phyloP scores from a whole-genome alignment of 164 flowering plant genomes.

The Cinnamomum chago region DNA sequence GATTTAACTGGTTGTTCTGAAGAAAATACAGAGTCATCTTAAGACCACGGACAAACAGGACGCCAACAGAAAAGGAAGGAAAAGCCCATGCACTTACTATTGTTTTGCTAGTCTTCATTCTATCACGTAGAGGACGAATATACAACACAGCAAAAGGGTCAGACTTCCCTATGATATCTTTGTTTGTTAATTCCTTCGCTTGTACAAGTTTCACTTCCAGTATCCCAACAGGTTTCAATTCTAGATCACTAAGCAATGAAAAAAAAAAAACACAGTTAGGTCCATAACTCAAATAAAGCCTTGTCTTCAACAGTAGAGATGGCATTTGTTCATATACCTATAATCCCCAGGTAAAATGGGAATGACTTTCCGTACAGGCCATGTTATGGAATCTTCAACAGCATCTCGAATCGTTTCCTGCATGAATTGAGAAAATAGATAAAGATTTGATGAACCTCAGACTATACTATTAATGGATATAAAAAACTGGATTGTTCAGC shows the following conservation, averaged over 20 bases:
- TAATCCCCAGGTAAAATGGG: conserved; percentile 98
- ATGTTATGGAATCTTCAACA: conserved; percentile 84
- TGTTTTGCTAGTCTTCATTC: conserved; percentile 74
- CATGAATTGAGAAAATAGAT: conserved; percentile 1
- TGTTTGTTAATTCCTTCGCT: conserved; percentile 84
- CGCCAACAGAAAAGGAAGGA: neutral
- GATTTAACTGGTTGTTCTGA: conserved; percentile 92
- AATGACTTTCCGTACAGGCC: conserved; percentile 93
- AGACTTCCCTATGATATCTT: conserved; percentile 92
- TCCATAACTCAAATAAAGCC: neutral
- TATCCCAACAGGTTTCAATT: conserved; percentile 86
- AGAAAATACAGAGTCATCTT: conserved; percentile 7
- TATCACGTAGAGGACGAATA: conserved; percentile 78
- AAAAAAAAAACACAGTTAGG: neutral
- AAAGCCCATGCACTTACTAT: conserved; percentile 49
- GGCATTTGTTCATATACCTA: conserved; percentile 40
- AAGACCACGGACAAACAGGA: conserved; percentile 5
- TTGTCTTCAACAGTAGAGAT: neutral
- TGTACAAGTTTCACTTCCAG: conserved; percentile 98
- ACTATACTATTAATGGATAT: neutral
- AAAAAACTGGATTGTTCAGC: neutral
- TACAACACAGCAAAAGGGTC: conserved; percentile 91
- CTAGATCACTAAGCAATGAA: conserved; percentile 64
- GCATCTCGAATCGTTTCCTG: conserved; percentile 90
- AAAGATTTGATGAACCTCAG: neutral